These are phyloP conservation scores for Venturia carpophila DNA, from an alignment of 2,329 filamentous ascomycete species.

Conservation along the genomic window DNA sequence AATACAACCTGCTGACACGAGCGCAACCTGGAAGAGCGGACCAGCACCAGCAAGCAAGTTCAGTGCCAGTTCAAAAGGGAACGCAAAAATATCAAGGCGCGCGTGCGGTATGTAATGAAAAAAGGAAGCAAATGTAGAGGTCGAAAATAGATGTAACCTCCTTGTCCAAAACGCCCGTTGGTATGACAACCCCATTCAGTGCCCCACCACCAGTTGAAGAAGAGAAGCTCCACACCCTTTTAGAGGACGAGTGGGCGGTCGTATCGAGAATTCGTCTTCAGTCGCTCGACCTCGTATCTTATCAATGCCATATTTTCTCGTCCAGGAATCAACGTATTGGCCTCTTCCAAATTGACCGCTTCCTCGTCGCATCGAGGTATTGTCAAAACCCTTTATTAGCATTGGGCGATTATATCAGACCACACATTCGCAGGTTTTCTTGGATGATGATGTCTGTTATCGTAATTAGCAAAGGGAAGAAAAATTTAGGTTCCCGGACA, in stretches of 20 bases:
- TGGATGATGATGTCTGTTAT: slow-evolving; percentile 94
- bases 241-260: not conserved
- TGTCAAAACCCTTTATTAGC: not conserved
- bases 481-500: not conserved
- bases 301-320: not conserved
- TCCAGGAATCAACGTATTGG: not conserved
- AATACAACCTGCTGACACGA: not conserved
- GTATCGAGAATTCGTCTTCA: not conserved
- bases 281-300: not conserved
- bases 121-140: not conserved
- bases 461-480: slow-evolving; percentile 36
- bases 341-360: not conserved
- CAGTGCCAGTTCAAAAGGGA: not conserved
- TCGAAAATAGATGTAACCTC: not conserved
- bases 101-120: slow-evolving; percentile 7
- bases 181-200: not conserved
- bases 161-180: not conserved
- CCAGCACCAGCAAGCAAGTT: slow-evolving; percentile 1
- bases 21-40: not conserved
- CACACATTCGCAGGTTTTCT: slow-evolving; percentile 94
- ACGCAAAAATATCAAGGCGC: not conserved
- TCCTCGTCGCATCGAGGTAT: not conserved
- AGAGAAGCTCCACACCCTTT: not conserved
- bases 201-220: not conserved
- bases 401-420: slow-evolving; percentile 68